Conservation (phyloP, 768 basidiomycete genomes). For the Termitomyces bulborhizus region DNA sequence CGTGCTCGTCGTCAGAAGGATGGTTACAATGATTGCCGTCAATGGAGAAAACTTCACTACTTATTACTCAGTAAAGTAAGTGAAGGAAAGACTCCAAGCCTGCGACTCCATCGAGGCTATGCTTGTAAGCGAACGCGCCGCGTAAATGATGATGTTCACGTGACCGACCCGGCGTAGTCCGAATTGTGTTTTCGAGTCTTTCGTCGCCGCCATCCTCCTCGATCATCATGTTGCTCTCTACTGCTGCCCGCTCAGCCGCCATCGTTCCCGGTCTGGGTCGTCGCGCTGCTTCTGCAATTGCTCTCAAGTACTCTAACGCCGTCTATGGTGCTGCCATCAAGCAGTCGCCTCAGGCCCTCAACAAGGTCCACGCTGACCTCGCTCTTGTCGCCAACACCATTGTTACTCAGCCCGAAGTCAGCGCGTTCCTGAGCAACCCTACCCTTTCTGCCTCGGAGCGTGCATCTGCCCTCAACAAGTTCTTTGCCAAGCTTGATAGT, state of each 20-base stretch:
- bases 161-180: constrained; percentile 15
- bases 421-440: constrained; percentile 80
- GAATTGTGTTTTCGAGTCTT: constrained; percentile 11
- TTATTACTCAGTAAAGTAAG: no score
- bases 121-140: background rate
- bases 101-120: no score
- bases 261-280: constrained; percentile 48
- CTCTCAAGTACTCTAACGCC: constrained; percentile 81
- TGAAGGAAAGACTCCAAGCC: background rate
- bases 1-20: background rate
- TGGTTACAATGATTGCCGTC: background rate
- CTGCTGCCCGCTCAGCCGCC: constrained; percentile 45
- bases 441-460: constrained; percentile 83
- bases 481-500: constrained; percentile 66
- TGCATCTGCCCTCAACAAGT: constrained; percentile 51
- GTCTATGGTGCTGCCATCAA: constrained; percentile 75
- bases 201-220: constrained; percentile 19
- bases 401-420: constrained; percentile 56
- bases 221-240: constrained; percentile 47
- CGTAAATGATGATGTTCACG: constrained; percentile 5
- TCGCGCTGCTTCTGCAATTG: constrained; percentile 72
- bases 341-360: constrained; percentile 79
- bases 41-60: background rate
- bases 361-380: constrained; percentile 83
- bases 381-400: constrained; percentile 63